A percentile compares a stretch with the other conserved stretches of the same genome.
These are phyloP conservation scores for Mitragyna speciosa DNA, from an alignment of 257 asterid species.

Conservation along the genomic window DNA sequence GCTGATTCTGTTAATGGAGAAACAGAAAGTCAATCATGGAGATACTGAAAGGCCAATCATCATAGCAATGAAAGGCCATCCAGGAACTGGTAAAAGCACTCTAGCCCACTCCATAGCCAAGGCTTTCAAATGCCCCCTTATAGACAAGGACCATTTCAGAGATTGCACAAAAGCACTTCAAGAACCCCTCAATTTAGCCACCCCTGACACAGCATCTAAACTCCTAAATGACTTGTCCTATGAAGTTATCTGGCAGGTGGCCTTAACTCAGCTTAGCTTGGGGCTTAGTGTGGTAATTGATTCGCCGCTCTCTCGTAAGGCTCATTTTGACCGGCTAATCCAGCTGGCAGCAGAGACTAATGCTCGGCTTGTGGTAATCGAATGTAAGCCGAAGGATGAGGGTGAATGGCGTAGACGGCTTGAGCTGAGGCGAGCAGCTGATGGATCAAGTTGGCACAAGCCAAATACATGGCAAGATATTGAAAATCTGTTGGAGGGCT, in stretches of 20 bases:
- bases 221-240: conserved; percentile 69
- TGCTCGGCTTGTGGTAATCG: conserved; percentile 44
- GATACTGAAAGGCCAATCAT: conserved; percentile 29
- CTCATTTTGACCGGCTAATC: conserved; percentile 47
- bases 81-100: conserved; percentile 80
- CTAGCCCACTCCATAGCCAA: conserved; percentile 54
- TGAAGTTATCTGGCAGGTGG: conserved; percentile 56
- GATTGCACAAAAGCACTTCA: conserved; percentile 49
- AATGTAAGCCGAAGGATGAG: conserved; percentile 61
- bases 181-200: conserved; percentile 27
- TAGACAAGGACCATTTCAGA: conserved; percentile 76
- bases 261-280: conserved; percentile 50
- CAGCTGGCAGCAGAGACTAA: conserved; percentile 30
- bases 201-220: conserved; percentile 33
- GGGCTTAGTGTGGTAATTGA: conserved; percentile 59
- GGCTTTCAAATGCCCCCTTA: conserved; percentile 52
- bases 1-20: conserved; percentile 24
- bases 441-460: conserved; percentile 62
- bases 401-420: conserved; percentile 67
- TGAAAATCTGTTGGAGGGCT: conserved; percentile 56
- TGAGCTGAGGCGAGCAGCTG: conserved; percentile 46
- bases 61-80: conserved; percentile 90
- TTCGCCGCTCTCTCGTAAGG: conserved; percentile 62
- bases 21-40: not conserved
- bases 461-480: conserved; percentile 67